phyloP scores from a whole-genome alignment of 192 early-diverging fungal species.

The Coemansia sp. region DNA sequence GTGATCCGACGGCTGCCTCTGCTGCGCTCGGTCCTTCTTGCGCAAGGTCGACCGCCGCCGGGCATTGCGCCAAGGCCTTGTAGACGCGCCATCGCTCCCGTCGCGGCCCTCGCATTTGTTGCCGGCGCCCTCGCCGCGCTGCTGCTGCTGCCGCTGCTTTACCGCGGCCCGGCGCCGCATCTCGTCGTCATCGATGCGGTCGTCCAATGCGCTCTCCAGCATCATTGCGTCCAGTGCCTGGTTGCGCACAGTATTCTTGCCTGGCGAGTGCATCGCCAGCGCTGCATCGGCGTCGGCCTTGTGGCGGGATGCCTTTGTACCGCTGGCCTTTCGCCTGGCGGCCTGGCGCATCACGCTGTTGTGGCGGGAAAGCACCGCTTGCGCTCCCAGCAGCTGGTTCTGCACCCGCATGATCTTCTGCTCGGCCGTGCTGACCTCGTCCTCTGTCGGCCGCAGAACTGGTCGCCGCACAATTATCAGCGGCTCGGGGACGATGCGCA shows the following conservation, averaged over 20 bases:
- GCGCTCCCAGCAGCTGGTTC: constrained; percentile 48
- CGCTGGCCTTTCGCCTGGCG: not conserved
- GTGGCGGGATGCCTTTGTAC: not conserved
- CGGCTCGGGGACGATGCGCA: constrained; percentile 33
- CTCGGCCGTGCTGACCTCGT: constrained; percentile 12
- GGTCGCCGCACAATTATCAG: constrained; percentile 43
- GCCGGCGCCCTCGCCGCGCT: not conserved
- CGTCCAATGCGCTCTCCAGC: constrained; percentile 42
- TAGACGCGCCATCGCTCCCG: not conserved
- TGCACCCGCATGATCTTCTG: constrained; percentile 37
- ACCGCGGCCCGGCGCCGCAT: constrained; percentile 7
- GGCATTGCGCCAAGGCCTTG: constrained; percentile 34
- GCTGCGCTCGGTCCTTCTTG: constrained; percentile 12
- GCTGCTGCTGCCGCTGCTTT: constrained; percentile 1
- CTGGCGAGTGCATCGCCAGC: not conserved
- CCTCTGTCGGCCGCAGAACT: not conserved
- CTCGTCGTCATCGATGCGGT: constrained; percentile 12
- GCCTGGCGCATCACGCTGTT: constrained; percentile 32
- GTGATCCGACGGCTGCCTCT: not conserved
- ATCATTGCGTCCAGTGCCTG: constrained; percentile 36
- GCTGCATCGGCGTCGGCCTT: not conserved
- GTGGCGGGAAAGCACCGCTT: constrained; percentile 46
- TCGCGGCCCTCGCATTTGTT: not conserved
- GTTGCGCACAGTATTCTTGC: constrained; percentile 24
- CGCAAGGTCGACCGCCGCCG: constrained; percentile 41